Evolutionary conservation across 768 basidiomycete genomes (phyloP).

Genomic region (Tricholomella constricta): DNA sequence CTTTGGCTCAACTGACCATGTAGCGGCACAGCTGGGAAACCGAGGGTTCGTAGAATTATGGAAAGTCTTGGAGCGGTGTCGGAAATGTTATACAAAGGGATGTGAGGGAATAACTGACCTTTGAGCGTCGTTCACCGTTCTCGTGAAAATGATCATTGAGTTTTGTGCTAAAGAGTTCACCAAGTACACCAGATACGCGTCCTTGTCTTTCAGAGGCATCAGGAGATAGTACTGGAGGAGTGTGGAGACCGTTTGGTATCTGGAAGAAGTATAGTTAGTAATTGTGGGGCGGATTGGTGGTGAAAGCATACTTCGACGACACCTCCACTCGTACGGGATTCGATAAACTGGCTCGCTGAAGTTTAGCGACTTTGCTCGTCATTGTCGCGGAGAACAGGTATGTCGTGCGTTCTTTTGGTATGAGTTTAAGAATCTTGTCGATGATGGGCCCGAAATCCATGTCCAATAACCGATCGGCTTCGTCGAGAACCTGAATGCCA

Average conservation of each 20-base stretch:
- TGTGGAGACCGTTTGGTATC: slow-evolving; percentile 96
- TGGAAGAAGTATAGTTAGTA: slow-evolving; percentile 32
- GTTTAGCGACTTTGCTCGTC: slow-evolving; percentile 97
- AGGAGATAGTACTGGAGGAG: slow-evolving; percentile 95
- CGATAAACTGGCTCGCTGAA: slow-evolving; percentile 89
- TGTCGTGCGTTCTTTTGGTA: slow-evolving; percentile 92
- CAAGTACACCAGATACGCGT: slow-evolving; percentile 86
- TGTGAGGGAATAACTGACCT: slow-evolving; percentile 45
- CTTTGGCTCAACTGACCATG: slow-evolving; percentile 96
- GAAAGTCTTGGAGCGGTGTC: slow-evolving; percentile 56
- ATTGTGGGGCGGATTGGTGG: not conserved
- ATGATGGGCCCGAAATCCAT: slow-evolving; percentile 96
- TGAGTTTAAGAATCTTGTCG: slow-evolving; percentile 93
- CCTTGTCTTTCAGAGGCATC: slow-evolving; percentile 89
- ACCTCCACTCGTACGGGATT: slow-evolving; percentile 96
- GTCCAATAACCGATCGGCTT: slow-evolving; percentile 93
- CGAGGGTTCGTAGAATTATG: slow-evolving; percentile 85
- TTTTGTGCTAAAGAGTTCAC: slow-evolving; percentile 88
- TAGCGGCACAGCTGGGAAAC: slow-evolving; percentile 93
- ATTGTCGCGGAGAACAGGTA: slow-evolving; percentile 98
- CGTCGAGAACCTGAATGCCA: slow-evolving; percentile 81
- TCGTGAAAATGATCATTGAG: slow-evolving; percentile 94
- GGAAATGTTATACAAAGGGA: not conserved
- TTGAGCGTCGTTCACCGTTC: slow-evolving; percentile 93
- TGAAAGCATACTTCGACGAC: slow-evolving; percentile 75